These are phyloP conservation scores for Aspergillus candidus DNA, from an alignment of 2,329 filamentous ascomycete genomes.

Conservation along the genomic window DNA sequence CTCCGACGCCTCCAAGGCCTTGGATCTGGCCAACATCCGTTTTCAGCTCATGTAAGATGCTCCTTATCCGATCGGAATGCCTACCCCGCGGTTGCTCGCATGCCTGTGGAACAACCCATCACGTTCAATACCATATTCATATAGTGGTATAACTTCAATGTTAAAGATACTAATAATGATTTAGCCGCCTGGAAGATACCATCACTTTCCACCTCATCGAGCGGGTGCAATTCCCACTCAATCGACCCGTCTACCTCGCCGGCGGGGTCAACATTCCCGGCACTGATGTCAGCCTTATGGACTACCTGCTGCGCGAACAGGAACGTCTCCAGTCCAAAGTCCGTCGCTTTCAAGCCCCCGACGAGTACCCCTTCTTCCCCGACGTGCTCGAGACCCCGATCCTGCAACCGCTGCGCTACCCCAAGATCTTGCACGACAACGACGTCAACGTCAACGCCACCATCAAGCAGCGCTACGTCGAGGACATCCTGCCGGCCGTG, in stretches of 20 bases:
- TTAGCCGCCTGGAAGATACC: conserved; percentile 89
- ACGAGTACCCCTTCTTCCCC: conserved; percentile 97
- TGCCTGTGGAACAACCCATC: neutral
- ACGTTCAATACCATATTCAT: conserved; percentile 1
- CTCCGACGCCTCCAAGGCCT: conserved; percentile 72
- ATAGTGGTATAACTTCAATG: neutral
- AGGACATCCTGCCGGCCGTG: conserved; percentile 73
- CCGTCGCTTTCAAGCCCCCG: conserved; percentile 88
- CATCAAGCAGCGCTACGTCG: conserved; percentile 79
- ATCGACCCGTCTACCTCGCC: conserved; percentile 76
- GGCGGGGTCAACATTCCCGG: conserved; percentile 74
- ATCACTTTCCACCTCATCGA: conserved; percentile 97
- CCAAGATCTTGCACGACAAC: conserved; percentile 79
- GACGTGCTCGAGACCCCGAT: conserved; percentile 71
- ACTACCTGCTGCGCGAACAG: conserved; percentile 88
- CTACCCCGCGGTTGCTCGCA: conserved; percentile 5
- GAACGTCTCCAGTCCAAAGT: conserved; percentile 88
- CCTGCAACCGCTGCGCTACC: conserved; percentile 82
- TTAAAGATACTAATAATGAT: neutral
- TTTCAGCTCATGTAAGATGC: conserved; percentile 78
- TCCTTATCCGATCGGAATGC: neutral
- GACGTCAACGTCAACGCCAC: conserved; percentile 82
- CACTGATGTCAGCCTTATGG: conserved; percentile 71
- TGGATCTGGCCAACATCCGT: conserved; percentile 87
- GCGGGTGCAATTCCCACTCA: conserved; percentile 93